Percentiles rank a stretch among this genome's conserved stretches.
Evolutionary conservation across 768 basidiomycete genomes (phyloP).

Genomic region (Mycena metata): DNA sequence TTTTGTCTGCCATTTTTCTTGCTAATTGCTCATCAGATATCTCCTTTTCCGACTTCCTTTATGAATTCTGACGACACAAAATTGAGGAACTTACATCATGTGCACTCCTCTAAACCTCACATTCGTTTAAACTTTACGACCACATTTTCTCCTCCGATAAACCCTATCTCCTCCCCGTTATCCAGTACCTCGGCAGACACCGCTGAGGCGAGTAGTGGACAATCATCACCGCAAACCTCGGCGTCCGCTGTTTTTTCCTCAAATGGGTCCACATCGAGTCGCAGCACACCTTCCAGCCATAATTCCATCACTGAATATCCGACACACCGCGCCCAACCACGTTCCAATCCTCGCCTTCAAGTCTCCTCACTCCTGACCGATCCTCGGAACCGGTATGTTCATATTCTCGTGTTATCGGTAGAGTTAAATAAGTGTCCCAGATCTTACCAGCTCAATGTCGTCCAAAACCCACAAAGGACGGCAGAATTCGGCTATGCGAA

Average conservation of each 20-base stretch:
- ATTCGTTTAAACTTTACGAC: constrained; percentile 38
- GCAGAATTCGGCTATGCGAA: constrained; percentile 85
- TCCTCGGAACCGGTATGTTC: constrained; percentile 64
- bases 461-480: constrained; percentile 86
- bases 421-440: constrained; percentile 39
- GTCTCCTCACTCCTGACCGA: constrained; percentile 71
- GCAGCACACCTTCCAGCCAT: constrained; percentile 60
- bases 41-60: constrained; percentile 30
- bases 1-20: constrained; percentile 29
- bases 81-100: constrained; percentile 36
- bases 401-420: constrained; percentile 22
- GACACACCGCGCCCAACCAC: constrained; percentile 53
- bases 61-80: constrained; percentile 36
- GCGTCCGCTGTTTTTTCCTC: constrained; percentile 56
- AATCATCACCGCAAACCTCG: constrained; percentile 65
- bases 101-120: constrained; percentile 34
- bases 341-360: constrained; percentile 62
- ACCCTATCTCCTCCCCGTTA: constrained; percentile 6
- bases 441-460: constrained; percentile 84
- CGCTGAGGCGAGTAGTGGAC: constrained; percentile 54
- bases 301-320: constrained; percentile 53
- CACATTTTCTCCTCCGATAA: constrained; percentile 18
- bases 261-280: constrained; percentile 54
- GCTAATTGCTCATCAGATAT: constrained; percentile 33
- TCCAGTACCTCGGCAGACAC: constrained; percentile 7